Evolutionary conservation across 2,329 filamentous ascomycete species (phyloP), one percentile per base, ranked within the genome.

Genomic region (Truncatella angustata): DNA sequence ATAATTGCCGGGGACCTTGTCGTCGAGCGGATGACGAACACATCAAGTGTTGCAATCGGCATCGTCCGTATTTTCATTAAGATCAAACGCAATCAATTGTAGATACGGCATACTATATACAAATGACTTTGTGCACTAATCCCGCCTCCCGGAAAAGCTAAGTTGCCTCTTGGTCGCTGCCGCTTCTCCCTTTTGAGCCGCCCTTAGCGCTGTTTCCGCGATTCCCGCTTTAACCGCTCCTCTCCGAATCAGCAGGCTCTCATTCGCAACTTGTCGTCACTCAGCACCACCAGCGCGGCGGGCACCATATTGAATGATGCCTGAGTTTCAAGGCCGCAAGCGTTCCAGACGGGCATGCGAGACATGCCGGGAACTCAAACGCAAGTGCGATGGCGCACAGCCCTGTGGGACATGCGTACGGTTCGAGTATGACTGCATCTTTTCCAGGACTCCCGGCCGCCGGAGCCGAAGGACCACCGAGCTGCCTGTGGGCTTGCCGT

Each of bases 301-400:
- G n/a, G n/a, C n/a, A n/a, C n/a, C n/a, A n/a, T n/a, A n/a, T n/a
- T n/a, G n/a, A n/a, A 32, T 24, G 21, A 49, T 49, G 46, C 18
- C 46, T 34, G 47, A 30, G 18, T 30, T 40, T 24, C 46, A 36
- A 12, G 48, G 46, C 9, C 54, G 56, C 36, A 57, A 55, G 58
- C 72, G 76, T 1, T 73, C 76, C 21, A 71, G 70, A 35, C 54
- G 74, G 7, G 77, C 76, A 20, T 80, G 77, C 57, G 67, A 75
- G 52, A 74, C 77, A 16, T 83, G 80, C 52, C 72, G 80, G 32
- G 71, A 80, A 11, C 73, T 79, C 45, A 83, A 83, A 62, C 72
- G 80, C 42, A 78, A 79, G 65, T 83, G 80, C 57, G 76, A 82
- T 55, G 79, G 79, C 11, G 67, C 66, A 5, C 66, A 73, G 36